phyloP scores from a whole-genome alignment of 768 basidiomycete species.

The Psilocybe cyanescens region DNA sequence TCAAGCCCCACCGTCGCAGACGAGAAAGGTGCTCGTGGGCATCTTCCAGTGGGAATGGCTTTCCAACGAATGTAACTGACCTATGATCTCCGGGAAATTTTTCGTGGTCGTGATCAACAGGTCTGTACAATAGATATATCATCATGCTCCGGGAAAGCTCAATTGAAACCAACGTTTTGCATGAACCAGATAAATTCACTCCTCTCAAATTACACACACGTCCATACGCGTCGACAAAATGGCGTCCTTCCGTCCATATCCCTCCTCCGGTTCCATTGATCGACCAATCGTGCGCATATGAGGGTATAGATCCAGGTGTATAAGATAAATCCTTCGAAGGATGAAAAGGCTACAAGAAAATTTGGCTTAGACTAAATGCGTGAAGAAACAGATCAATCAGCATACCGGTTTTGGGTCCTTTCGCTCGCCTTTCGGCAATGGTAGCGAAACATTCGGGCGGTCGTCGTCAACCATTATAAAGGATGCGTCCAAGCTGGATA shows the following conservation, averaged over 20 bases:
- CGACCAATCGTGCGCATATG: conserved; percentile 82
- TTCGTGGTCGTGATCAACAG: conserved; percentile 67
- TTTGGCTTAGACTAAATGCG: not conserved
- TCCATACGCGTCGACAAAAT: conserved; percentile 82
- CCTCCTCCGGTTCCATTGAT: conserved; percentile 53
- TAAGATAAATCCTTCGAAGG: conserved; percentile 52
- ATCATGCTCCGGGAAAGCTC: not conserved
- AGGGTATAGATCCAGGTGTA: conserved; percentile 45
- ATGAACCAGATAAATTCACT: conserved; percentile 82
- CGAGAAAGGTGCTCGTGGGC: conserved; percentile 85
- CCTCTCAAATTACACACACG: conserved; percentile 84
- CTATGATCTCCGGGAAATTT: conserved; percentile 68
- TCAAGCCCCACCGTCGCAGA: conserved; percentile 84
- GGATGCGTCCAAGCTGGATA: conserved; percentile 48
- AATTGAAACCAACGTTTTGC: conserved; percentile 68
- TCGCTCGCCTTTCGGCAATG: not conserved
- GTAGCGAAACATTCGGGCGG: not conserved
- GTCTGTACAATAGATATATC: conserved; percentile 42
- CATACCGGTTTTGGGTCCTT: not conserved
- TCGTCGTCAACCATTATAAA: conserved; percentile 49
- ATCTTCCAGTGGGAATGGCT: conserved; percentile 90
- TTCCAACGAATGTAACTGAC: conserved; percentile 81
- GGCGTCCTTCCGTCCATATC: conserved; percentile 67
- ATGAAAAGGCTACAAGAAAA: conserved; percentile 33
- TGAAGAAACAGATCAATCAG: not conserved